phyloP scores from a whole-genome alignment of 2,329 filamentous ascomycete genomes.

The Cytospora schulzeri region DNA sequence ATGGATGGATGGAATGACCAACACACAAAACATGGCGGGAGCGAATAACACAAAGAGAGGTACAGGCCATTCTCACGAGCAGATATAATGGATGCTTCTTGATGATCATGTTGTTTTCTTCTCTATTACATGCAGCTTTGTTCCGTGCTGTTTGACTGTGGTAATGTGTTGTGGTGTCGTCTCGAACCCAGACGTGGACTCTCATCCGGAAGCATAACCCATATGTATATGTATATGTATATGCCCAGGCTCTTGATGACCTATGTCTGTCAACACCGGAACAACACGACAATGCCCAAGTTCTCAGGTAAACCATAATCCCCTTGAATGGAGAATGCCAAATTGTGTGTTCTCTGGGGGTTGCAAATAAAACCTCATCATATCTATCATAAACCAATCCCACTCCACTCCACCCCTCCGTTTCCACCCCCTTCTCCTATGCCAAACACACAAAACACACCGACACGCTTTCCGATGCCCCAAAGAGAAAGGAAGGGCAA shows the following conservation, averaged over 20 bases:
- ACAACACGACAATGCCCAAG: background rate
- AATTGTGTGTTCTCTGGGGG: background rate
- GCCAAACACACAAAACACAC: background rate
- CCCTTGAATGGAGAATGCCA: background rate
- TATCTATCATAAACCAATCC: background rate
- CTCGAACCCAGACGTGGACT: background rate
- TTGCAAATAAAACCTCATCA: no score
- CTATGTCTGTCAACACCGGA: background rate
- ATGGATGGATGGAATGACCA: background rate
- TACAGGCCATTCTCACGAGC: background rate
- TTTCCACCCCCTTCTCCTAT: background rate
- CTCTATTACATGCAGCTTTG: background rate
- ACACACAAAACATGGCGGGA: background rate
- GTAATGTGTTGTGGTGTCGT: background rate
- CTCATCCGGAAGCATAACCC: background rate
- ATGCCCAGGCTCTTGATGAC: background rate
- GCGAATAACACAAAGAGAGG: background rate
- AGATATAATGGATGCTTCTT: background rate
- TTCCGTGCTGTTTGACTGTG: background rate
- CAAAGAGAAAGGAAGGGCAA: no score
- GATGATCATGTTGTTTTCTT: background rate
- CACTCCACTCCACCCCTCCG: background rate
- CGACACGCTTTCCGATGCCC: background rate
- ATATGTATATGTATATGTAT: background rate
- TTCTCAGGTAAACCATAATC: background rate